Evolutionary conservation across 306 rosid genomes (phyloP).

Genomic region (Vachellia collinsii): DNA sequence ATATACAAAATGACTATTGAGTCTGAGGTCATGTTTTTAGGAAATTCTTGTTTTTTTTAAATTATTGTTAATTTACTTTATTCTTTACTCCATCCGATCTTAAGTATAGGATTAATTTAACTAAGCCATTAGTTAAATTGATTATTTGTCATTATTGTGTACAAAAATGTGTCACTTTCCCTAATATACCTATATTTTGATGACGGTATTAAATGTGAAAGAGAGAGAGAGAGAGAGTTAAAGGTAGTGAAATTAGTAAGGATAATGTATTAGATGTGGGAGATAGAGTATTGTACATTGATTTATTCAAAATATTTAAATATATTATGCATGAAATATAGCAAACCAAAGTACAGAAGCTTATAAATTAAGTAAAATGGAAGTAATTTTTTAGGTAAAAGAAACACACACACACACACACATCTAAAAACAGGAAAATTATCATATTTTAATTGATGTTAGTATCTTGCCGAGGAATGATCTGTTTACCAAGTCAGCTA

Average conservation of each 20-base stretch:
- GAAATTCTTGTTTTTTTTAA: neutral
- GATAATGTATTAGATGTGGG: neutral
- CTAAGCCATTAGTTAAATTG: neutral
- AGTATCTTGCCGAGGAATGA: neutral
- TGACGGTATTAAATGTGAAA: neutral
- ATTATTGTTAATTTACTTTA: too few species aligned
- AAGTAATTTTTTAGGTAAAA: neutral
- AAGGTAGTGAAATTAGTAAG: neutral
- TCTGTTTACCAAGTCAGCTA: neutral
- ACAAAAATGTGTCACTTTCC: neutral
- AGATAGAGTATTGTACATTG: neutral
- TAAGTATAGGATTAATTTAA: neutral
- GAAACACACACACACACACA: too few species aligned
- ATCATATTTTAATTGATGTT: neutral
- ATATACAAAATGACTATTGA: neutral
- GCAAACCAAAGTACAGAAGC: neutral
- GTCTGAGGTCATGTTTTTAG: neutral
- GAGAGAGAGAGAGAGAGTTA: neutral
- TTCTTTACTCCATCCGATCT: neutral
- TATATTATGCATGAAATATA: neutral
- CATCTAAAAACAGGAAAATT: neutral
- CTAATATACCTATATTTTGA: neutral
- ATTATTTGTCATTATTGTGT: neutral
- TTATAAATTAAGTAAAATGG: neutral
- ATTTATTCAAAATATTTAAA: neutral